These are phyloP conservation scores for Sisymbrium irio DNA, from an alignment of 345 rosid genomes.

Conservation along the genomic window DNA sequence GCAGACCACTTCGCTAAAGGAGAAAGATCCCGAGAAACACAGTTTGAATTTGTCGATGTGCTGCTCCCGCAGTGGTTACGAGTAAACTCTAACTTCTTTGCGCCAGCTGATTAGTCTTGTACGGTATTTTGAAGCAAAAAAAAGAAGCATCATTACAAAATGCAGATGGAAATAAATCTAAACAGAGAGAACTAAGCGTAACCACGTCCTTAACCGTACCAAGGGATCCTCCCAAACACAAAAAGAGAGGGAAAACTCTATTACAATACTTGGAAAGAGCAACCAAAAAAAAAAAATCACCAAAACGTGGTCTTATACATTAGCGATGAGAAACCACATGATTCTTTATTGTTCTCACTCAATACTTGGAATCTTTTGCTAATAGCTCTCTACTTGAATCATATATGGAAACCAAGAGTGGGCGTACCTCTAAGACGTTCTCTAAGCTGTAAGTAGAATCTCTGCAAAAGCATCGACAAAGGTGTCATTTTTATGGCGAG, in stretches of 20 bases:
- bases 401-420: too few relatives aligned
- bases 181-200: constrained; percentile 56
- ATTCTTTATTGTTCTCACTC: neutral
- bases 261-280: constrained; percentile 65
- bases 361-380: neutral
- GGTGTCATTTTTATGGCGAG: constrained; percentile 51
- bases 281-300: neutral
- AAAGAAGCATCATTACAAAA: neutral
- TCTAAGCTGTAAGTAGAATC: constrained; percentile 77
- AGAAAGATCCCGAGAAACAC: too few relatives aligned
- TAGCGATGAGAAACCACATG: too few relatives aligned
- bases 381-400: neutral
- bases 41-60: too few relatives aligned
- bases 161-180: neutral
- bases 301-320: too few relatives aligned
- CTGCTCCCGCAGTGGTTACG: too few relatives aligned
- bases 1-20: too few relatives aligned
- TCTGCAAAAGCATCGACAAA: constrained; percentile 89
- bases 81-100: too few relatives aligned
- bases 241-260: constrained; percentile 75
- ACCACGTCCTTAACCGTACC: constrained; percentile 57
- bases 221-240: constrained; percentile 82
- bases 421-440: constrained; percentile 74
- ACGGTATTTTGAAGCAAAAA: too few relatives aligned
- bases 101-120: too few relatives aligned